These are phyloP conservation scores for Magnolia officinalis DNA, from an alignment of 164 flowering plant genomes.

Conservation along the genomic window DNA sequence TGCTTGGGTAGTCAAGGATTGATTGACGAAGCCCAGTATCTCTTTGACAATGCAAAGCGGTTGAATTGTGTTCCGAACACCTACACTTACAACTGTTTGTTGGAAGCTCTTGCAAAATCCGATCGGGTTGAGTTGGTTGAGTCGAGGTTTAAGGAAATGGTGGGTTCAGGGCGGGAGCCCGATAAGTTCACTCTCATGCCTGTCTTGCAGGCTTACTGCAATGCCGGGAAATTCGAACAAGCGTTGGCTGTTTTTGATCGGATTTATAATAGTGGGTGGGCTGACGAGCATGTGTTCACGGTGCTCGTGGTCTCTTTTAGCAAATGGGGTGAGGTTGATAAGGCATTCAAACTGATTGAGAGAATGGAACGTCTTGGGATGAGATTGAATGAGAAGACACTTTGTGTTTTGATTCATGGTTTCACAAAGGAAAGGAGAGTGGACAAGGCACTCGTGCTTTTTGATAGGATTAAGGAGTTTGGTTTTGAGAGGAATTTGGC, in stretches of 20 bases:
- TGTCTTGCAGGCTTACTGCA: constrained; percentile 64
- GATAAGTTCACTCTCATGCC: constrained; percentile 72
- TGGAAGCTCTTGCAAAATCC: constrained; percentile 59
- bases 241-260: constrained; percentile 51
- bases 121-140: constrained; percentile 45
- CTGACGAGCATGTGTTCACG: constrained; percentile 52
- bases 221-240: constrained; percentile 48
- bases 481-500: constrained; percentile 50
- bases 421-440: constrained; percentile 48
- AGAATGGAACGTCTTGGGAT: constrained; percentile 45
- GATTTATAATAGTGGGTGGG: constrained; percentile 55
- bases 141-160: constrained; percentile 65
- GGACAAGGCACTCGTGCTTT: constrained; percentile 59
- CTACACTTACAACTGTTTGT: constrained; percentile 73
- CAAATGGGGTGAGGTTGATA: constrained; percentile 71
- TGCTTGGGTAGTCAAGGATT: constrained; percentile 69
- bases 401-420: constrained; percentile 66
- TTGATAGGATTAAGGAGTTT: constrained; percentile 52
- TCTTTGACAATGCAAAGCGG: constrained; percentile 51
- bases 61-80: constrained; percentile 51
- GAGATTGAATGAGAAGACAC: constrained; percentile 61
- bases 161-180: constrained; percentile 33
- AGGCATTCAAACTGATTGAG: constrained; percentile 60
- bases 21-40: constrained; percentile 52
- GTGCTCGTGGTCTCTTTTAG: constrained; percentile 55